Evolutionary conservation across 1,284 basidiomycete genomes (phyloP), one percentile per base, ranked within the genome.

Genomic region (Malassezia nana): DNA sequence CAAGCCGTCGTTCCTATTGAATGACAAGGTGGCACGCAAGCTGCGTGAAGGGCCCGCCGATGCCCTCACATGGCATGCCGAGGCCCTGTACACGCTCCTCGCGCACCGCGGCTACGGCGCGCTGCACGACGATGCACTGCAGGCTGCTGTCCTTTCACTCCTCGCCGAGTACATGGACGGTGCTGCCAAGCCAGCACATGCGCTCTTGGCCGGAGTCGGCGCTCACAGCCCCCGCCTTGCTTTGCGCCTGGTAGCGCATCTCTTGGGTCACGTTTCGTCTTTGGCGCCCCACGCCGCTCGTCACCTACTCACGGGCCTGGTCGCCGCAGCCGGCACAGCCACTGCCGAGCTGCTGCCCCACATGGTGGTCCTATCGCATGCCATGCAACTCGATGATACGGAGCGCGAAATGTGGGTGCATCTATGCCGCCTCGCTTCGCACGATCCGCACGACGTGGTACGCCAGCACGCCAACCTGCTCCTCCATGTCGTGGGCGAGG

Each of bases 1-100:
- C 20, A 74, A 72, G 53, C 64, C 66, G 16, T 70, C 70, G 39
- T 74, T 74, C 59, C 62, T 74, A 10, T 55, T 74, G 9, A 57
- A 56, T 22, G 70, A 69, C 25, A 67, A 67, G 56, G 65, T 74
- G 33, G 59, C 58, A 46, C 66, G 66, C 25, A 67, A 66, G 48
- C 55, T 67, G 26, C 45, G 60, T 13, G 58, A 62, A 2, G 35
- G 35, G 4, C 35, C 20, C 16, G 53, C 51, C 0, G 63, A 63
- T 7, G 64, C 68, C 31, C 62, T 65, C 50, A 40, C 53, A n/a
- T 67, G 63, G 65, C 62, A 67, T 15, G 53, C 62, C 26, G 50
- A 57, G 12, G 65, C 64, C 28, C 46, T 66, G 6, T 18, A 22
- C 9, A 3, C 22, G 8, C 59, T 38, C 47, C 47, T 29, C 31